Evolutionary conservation across 1,284 basidiomycete species (phyloP), one percentile per base, ranked within the genome.

Genomic region (Marasmius fiardii): DNA sequence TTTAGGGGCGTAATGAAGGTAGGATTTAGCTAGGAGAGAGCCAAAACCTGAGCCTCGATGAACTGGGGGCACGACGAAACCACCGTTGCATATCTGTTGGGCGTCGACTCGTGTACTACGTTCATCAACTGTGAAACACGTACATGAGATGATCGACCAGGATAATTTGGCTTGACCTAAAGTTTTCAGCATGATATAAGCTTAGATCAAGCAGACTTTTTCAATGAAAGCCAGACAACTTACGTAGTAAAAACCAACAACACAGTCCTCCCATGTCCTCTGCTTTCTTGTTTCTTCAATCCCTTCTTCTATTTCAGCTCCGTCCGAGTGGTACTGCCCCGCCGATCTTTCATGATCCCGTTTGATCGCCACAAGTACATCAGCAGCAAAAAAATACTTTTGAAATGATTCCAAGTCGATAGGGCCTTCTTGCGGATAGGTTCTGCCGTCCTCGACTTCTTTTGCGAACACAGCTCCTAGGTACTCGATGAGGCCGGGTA

Each of bases 131-230:
- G 14, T 6, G 18, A 21, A 12, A 11, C 10, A 78, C 90, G 75
- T 65, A 93, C 91, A 78, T 95, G 94, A 37, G 92, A 93, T 3
- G 91, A 92, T 58, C 94, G 81, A n/a, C 94, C 93, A 2, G 92
- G 92, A 72, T 95, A 95, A 69, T 95, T 95, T 35, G 92, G 92
- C 72, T 95, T 95, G 58, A 94, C 81, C 81, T 87, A 61, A 33
- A 26, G 23, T 41, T n/a, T 31, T 31, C 28, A 31, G 10, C 28
- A 10, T 31, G 28, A 10, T 10, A 10, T 31, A 31, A 31, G 10
- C 10, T 31, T 10, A 31, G 10, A 4, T 4, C 28, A 31, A 31
- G 28, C 10, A 31, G n/a, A n/a, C n/a, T n/a, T n/a, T n/a, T n/a
- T n/a, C n/a, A 31, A 4, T 4, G 28, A 31, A 31, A 31, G 28